Base-by-base conservation (phyloP, 352 stramenopile species). In the Ophiocytium majus region DNA sequence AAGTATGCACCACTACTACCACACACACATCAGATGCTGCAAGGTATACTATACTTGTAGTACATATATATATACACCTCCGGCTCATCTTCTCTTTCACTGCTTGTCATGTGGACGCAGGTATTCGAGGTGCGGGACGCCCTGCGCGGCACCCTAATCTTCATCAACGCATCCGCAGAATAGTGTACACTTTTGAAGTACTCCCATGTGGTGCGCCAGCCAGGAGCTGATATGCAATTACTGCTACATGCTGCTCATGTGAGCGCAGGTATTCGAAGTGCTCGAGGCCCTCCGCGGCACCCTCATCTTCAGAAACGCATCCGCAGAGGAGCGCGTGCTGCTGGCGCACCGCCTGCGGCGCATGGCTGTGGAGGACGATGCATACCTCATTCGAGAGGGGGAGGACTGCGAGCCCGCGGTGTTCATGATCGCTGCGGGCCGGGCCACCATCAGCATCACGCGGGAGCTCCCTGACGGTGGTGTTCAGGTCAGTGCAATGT, bases 301-400 rank as follows among this genome's bases (percentile, higher is more conserved):
- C 23, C 63, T 87, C 5, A 87, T 87, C 36, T 87, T 87, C 79
- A 87, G 85, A 31, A 74, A 63, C 34, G 83, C 83, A 36, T 82
- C 63, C 17, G 32, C 28, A 14, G 50, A 87, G 64, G 83, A 87
- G 80, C 36, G 63, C 10, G 49, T 87, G 0, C 66, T 79, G 63
- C 71, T 87, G 14, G 83, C 83, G 9, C 82, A 81, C 63, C 64
- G 83, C 19, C 79, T 87, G 49, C 83, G 83, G 0, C 79, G 80
- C 63, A 84, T 80, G 83, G 83, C 76, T 50, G 83, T 87, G 17
- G 78, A 81, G 34, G 83, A 87, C 57, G 83, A 79, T n/a, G 79
- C 76, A 17, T 87, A 87, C 83, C 76, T 87, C 64, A 87, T 87
- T 49, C 78, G 83, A 71, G 83, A 87, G 79, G 83, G 83, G 5